Evolutionary conservation across 768 basidiomycete genomes (phyloP).

Genomic region (Boletus sp.): DNA sequence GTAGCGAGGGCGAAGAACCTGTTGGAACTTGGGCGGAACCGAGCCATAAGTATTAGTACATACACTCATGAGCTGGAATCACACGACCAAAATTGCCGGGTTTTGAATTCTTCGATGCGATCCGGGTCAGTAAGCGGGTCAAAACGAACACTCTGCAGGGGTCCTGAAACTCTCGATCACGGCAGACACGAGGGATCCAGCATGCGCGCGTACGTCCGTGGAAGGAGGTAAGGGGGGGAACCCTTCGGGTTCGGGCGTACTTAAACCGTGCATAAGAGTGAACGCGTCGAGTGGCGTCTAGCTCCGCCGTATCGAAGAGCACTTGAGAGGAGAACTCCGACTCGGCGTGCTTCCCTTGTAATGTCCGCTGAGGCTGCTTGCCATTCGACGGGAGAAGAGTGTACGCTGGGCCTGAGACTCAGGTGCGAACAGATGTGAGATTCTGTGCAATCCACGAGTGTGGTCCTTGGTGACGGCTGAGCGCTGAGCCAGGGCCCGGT

Average conservation of each 20-base stretch:
- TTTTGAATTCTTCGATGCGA: neutral
- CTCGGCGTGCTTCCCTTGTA: neutral
- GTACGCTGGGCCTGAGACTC: neutral
- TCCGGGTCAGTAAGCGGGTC: neutral
- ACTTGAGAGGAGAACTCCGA: neutral
- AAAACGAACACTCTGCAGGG: neutral
- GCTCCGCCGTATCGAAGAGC: neutral
- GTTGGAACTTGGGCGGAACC: neutral
- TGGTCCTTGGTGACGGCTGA: neutral
- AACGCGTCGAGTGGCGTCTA: neutral
- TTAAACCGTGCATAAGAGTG: neutral
- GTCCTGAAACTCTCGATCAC: neutral
- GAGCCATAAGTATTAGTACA: too few species aligned
- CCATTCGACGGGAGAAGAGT: neutral
- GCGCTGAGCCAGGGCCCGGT: neutral
- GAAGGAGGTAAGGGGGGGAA: neutral
- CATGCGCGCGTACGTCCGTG: conserved; percentile 9
- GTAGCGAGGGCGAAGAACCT: neutral
- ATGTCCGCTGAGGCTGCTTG: neutral
- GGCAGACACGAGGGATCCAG: conserved; percentile 10
- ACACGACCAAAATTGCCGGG: neutral
- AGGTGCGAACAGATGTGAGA: neutral
- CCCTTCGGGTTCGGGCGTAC: neutral
- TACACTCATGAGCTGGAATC: neutral
- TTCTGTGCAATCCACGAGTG: too few species aligned